Percentiles rank a stretch among this genome's conserved stretches.
Conservation (phyloP, 495 filamentous ascomycete species). For the Symbiotaphrina buchneri region DNA sequence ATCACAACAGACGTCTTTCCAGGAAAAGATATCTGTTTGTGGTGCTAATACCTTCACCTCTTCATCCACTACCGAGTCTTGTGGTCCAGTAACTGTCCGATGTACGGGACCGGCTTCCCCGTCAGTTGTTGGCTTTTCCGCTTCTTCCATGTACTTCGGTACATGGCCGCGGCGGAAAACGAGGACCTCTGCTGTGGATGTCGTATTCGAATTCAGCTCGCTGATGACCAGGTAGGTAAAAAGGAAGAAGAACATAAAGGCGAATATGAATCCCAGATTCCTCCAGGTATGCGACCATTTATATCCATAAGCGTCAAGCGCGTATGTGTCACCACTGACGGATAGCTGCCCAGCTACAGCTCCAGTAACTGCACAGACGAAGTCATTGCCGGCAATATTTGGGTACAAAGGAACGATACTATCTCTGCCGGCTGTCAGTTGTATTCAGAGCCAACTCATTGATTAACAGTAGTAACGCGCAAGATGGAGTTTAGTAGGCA, state of each 20-base stretch:
- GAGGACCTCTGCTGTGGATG: conserved; percentile 74
- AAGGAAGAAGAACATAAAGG: conserved; percentile 46
- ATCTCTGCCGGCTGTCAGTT: too few species aligned
- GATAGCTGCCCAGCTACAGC: conserved; percentile 27
- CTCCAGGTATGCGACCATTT: conserved; percentile 43
- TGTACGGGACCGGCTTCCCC: conserved; percentile 12
- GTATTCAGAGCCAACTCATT: too few species aligned
- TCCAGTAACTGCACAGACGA: conserved; percentile 44
- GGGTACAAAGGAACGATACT: too few species aligned
- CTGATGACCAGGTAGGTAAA: conserved; percentile 42
- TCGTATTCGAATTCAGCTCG: conserved; percentile 53
- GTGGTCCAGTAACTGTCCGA: conserved; percentile 13
- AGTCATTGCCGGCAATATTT: neutral
- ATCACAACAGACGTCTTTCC: conserved; percentile 70
- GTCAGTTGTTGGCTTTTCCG: neutral
- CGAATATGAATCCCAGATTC: conserved; percentile 62
- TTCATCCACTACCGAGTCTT: conserved; percentile 21
- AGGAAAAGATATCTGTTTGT: conserved; percentile 63
- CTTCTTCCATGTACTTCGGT: conserved; percentile 32
- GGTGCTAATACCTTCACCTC: conserved; percentile 25
- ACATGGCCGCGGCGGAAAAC: conserved; percentile 63
- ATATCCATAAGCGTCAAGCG: conserved; percentile 37
- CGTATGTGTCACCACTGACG: conserved; percentile 48
- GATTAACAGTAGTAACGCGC: too few species aligned
- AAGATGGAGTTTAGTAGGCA: too few species aligned